phyloP scores from a whole-genome alignment of 2,329 filamentous ascomycete species.

The Trematosphaeria pertusa region DNA sequence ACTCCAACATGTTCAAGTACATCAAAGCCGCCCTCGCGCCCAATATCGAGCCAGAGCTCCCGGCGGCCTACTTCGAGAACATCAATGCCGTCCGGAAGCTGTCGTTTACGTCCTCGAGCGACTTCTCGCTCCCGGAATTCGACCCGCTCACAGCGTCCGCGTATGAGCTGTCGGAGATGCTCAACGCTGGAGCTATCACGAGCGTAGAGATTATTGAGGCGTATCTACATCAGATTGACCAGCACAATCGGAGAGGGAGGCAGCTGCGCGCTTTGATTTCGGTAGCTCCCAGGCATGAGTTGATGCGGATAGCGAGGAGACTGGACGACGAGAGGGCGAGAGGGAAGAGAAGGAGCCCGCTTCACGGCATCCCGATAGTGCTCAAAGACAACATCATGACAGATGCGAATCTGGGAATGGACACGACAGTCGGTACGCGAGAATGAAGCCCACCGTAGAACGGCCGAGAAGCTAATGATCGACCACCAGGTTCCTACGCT shows the following conservation, averaged over 20 bases:
- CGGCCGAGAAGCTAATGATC: not conserved
- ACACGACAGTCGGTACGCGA: slow-evolving; percentile 49
- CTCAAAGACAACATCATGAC: slow-evolving; percentile 54
- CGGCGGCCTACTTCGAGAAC: slow-evolving; percentile 24
- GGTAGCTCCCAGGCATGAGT: slow-evolving; percentile 45
- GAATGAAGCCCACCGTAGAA: not conserved
- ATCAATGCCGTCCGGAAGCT: slow-evolving; percentile 30
- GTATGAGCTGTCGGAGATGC: slow-evolving; percentile 39
- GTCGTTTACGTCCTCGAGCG: slow-evolving; percentile 36
- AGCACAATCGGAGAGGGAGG: slow-evolving; percentile 44
- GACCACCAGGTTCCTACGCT: slow-evolving; percentile 42
- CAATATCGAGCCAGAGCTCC: slow-evolving; percentile 27
- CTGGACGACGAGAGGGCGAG: slow-evolving; percentile 50
- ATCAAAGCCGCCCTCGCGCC: slow-evolving; percentile 37
- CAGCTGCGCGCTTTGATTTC: slow-evolving; percentile 48
- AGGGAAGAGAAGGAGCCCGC: slow-evolving; percentile 44
- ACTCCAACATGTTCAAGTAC: slow-evolving; percentile 30
- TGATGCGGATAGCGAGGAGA: slow-evolving; percentile 45
- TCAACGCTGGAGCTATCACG: slow-evolving; percentile 37
- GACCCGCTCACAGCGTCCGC: slow-evolving; percentile 42
- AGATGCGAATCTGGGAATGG: slow-evolving; percentile 46
- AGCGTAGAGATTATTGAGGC: slow-evolving; percentile 46
- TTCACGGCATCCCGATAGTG: slow-evolving; percentile 54
- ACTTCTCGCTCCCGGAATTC: slow-evolving; percentile 36
- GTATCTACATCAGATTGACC: slow-evolving; percentile 43